Base-by-base conservation (phyloP, 768 basidiomycete species). In the Macrolepiota albuminosa region DNA sequence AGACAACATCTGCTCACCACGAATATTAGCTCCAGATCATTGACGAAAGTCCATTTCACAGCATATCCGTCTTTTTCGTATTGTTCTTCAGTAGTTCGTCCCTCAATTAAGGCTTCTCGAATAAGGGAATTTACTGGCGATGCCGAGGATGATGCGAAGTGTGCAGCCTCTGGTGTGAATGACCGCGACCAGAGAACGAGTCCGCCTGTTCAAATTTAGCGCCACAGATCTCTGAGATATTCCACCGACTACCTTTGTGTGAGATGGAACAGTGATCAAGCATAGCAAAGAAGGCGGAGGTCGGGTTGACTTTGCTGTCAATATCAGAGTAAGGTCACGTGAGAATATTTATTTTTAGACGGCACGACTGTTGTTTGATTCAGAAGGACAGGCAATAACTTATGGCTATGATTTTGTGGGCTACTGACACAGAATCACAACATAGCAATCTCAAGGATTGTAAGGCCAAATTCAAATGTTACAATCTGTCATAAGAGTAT, bases 231-330 rank as follows among this genome's bases (percentile, higher is more conserved):
- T 10, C 16, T 55, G 49, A 18, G 39, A 50, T 51, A 8, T 1
- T 29, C 29, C 45, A 11, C 14, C 40, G 7, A 72, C 43, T 61
- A 89, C 94, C 93, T 83, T 92, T 92, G 73, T 95, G 93, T 9
- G 93, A 93, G 68, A 98, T 96, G 33, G 93, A 95, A 72, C 94
- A 93, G 73, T 95, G 91, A 75, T 98, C 95, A 60, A 97, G 84
- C 94, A 97, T 97, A 51, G 29, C 21, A 14, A 43, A 43, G 50
- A 37, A 50, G 14, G 8, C 40, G 26, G 39, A 36, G 26, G 34
- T 18, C 24, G 37, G 8, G 24, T 33, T 42, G 40, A 54, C 54
- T 54, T 54, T 54, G 54, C 40, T 54, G 54, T 54, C 53, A 39
- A 6, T 40, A 16, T 31, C 53, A 42, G 9, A n/a, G 33, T 24